A percentile compares a stretch with the other conserved stretches of the same genome.
phyloP scores from a whole-genome alignment of 176 grass and related monocot species.

The Hyparrhenia diplandra region DNA sequence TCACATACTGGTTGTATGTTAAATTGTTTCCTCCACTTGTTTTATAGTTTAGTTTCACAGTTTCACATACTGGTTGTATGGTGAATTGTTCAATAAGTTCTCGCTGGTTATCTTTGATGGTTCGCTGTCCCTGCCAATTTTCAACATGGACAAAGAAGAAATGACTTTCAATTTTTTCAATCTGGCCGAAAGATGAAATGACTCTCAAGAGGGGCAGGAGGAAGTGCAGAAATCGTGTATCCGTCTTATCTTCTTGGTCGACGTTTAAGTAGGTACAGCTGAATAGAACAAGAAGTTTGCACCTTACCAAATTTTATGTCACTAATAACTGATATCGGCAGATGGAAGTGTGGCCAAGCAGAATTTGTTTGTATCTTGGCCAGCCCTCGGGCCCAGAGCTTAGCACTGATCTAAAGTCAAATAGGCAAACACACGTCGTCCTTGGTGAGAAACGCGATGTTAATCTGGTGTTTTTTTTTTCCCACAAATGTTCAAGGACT shows the following conservation, averaged over 20 bases:
- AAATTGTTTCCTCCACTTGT: no score
- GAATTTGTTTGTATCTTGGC: neutral
- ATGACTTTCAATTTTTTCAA: neutral
- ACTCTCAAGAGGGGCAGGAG: neutral
- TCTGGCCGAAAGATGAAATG: neutral
- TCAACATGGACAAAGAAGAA: neutral
- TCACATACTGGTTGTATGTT: no score
- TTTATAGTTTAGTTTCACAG: neutral
- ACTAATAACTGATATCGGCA: neutral
- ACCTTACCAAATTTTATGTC: neutral
- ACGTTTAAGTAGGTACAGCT: neutral
- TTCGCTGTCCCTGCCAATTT: neutral
- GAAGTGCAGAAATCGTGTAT: neutral
- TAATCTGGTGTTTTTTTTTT: neutral
- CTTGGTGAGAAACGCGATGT: neutral
- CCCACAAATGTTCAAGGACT: neutral
- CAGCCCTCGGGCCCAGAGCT: neutral
- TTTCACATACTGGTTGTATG: neutral
- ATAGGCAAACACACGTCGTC: no score
- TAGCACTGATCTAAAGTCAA: neutral
- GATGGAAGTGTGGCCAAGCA: neutral
- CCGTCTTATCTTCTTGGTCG: neutral
- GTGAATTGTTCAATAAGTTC: neutral
- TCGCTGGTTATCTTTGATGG: neutral
- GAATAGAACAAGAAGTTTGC: neutral